Conservation (phyloP, 2,329 filamentous ascomycete species). For the Myriosclerotinia scirpicola region DNA sequence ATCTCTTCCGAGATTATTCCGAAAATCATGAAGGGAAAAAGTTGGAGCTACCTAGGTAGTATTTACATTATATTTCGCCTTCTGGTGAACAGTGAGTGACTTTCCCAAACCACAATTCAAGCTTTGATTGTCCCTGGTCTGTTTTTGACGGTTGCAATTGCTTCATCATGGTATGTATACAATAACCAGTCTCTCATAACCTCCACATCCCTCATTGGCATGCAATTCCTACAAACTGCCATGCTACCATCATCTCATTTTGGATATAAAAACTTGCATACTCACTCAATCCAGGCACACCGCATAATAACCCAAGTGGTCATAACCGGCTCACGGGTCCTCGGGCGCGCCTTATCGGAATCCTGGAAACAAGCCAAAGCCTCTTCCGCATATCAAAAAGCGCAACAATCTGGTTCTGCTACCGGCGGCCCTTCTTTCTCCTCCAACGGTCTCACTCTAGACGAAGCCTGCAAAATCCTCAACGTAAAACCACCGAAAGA, state of each 20-base stretch:
- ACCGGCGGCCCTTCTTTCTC: constrained; percentile 51
- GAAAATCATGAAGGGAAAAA: constrained; percentile 16
- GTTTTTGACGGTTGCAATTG: background rate
- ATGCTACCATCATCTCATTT: background rate
- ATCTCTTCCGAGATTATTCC: constrained; percentile 8
- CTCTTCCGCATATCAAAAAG: constrained; percentile 76
- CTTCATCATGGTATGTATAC: constrained; percentile 16
- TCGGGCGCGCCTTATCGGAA: constrained; percentile 89
- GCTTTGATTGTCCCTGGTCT: background rate
- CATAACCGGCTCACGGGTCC: constrained; percentile 83
- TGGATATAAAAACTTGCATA: background rate
- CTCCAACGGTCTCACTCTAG: constrained; percentile 77
- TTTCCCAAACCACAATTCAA: background rate
- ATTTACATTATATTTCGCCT: constrained; percentile 5
- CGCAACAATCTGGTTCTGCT: constrained; percentile 60
- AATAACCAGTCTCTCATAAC: too few relatives aligned
- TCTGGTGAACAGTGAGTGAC: background rate
- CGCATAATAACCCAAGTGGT: constrained; percentile 93
- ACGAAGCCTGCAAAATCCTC: constrained; percentile 95
- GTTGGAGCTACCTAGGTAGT: constrained; percentile 17
- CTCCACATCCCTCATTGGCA: background rate
- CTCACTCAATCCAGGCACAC: constrained; percentile 67
- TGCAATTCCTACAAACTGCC: background rate
- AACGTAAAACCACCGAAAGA: constrained; percentile 87
- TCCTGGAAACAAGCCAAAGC: constrained; percentile 95